phyloP scores from a whole-genome alignment of 116 monocot species.

The Posidonia oceanica region DNA sequence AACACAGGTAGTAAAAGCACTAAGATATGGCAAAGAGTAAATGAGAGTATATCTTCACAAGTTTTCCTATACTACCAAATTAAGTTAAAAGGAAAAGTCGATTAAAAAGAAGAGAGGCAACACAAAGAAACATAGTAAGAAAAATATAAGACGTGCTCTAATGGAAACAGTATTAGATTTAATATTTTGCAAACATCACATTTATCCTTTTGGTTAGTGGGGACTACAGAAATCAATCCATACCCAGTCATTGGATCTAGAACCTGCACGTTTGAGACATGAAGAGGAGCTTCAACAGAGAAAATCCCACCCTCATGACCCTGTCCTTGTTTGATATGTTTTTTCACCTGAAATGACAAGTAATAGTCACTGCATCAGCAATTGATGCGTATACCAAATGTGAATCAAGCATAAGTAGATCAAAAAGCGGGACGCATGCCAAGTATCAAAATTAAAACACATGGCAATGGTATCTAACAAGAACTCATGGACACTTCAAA shows the following conservation, averaged over 20 bases:
- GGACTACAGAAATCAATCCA: background rate
- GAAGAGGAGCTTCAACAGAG: constrained; percentile 88
- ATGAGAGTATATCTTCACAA: too few species aligned
- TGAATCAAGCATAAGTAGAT: background rate
- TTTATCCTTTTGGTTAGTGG: background rate
- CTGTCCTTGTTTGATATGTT: constrained; percentile 93
- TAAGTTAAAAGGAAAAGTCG: too few species aligned
- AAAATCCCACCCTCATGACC: constrained; percentile 96
- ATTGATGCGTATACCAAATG: background rate
- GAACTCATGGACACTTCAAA: too few species aligned
- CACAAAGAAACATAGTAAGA: too few species aligned
- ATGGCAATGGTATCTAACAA: too few species aligned
- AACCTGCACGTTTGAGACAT: constrained; percentile 95
- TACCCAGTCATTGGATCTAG: constrained; percentile 90
- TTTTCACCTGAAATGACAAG: constrained; percentile 59
- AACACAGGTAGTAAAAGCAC: background rate
- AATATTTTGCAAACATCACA: background rate
- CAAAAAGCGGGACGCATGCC: too few species aligned
- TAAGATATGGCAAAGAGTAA: too few species aligned
- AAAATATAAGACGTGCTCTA: too few species aligned
- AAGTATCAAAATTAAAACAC: too few species aligned
- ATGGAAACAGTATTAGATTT: too few species aligned
- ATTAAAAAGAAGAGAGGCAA: too few species aligned
- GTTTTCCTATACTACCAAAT: too few species aligned
- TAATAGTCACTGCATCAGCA: background rate